phyloP scores from a whole-genome alignment of 805 yeast genomes.

The Sungouiella thailandica region DNA sequence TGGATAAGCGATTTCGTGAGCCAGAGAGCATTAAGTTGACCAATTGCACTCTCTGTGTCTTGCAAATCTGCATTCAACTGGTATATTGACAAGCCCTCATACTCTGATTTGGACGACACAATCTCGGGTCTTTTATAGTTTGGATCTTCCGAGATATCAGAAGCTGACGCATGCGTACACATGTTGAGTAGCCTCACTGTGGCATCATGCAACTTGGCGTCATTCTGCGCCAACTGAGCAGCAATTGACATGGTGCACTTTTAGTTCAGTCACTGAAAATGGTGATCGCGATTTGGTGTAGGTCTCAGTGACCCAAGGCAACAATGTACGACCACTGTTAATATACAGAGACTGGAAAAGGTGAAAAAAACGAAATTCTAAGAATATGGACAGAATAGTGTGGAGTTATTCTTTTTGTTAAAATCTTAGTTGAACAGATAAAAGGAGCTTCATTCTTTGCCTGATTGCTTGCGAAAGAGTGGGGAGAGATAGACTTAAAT shows the following conservation, averaged over 20 bases:
- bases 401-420: no score
- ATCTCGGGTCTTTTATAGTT: not conserved
- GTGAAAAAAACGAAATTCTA: no score
- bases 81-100: conserved; percentile 4
- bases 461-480: no score
- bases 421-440: no score
- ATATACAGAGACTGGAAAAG: no score
- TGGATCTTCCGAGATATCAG: conserved; percentile 3
- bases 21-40: conserved; percentile 22
- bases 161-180: not conserved
- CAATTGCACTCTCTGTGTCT: conserved; percentile 8
- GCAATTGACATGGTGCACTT: conserved; percentile 12
- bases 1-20: conserved; percentile 20
- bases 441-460: no score
- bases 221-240: conserved; percentile 3
- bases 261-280: no score
- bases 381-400: no score
- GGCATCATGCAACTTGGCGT: conserved; percentile 1
- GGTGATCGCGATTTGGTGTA: no score
- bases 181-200: conserved; percentile 1
- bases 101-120: not conserved
- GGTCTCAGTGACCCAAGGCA: no score
- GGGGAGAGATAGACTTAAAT: no score
- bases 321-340: no score
- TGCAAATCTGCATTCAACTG: conserved; percentile 12